phyloP scores from a whole-genome alignment of 2,329 filamentous ascomycete genomes.

The Allantophomopsis cytisporea region DNA sequence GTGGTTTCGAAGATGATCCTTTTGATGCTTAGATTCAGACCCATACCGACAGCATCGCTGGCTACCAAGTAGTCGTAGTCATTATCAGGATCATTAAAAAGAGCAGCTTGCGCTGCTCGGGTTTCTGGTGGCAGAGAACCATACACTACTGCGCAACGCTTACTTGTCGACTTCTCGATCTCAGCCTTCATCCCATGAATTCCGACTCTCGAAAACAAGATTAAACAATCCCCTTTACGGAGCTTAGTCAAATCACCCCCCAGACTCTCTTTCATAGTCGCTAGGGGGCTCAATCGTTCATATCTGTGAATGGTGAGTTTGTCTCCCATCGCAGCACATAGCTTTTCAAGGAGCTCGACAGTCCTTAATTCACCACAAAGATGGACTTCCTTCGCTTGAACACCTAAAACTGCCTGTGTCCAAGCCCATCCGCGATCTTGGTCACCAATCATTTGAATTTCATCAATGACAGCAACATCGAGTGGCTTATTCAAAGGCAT shows the following conservation, averaged over 20 bases:
- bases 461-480: constrained; percentile 92
- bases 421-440: constrained; percentile 78
- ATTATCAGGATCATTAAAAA: constrained; percentile 93
- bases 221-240: constrained; percentile 80
- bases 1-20: constrained; percentile 77
- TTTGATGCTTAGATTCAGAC: constrained; percentile 83
- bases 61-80: constrained; percentile 92
- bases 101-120: constrained; percentile 72
- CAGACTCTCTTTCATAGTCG: constrained; percentile 51
- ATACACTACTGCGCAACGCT: constrained; percentile 84
- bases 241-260: constrained; percentile 50
- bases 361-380: constrained; percentile 82
- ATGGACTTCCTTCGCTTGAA: constrained; percentile 81
- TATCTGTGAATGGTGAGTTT: constrained; percentile 72
- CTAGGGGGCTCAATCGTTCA: constrained; percentile 65
- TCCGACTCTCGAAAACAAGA: constrained; percentile 70
- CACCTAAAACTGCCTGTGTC: constrained; percentile 80
- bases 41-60: constrained; percentile 95
- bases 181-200: constrained; percentile 69
- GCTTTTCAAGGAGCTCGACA: constrained; percentile 61
- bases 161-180: constrained; percentile 64
- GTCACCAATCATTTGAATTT: constrained; percentile 94
- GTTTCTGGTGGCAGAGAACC: constrained; percentile 87
- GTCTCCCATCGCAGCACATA: constrained; percentile 73
- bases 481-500: constrained; percentile 32